Evolutionary conservation across 371 early-diverging fungal genomes (phyloP), one percentile per base, ranked within the genome.

Genomic region (Haplosporangium sp.): DNA sequence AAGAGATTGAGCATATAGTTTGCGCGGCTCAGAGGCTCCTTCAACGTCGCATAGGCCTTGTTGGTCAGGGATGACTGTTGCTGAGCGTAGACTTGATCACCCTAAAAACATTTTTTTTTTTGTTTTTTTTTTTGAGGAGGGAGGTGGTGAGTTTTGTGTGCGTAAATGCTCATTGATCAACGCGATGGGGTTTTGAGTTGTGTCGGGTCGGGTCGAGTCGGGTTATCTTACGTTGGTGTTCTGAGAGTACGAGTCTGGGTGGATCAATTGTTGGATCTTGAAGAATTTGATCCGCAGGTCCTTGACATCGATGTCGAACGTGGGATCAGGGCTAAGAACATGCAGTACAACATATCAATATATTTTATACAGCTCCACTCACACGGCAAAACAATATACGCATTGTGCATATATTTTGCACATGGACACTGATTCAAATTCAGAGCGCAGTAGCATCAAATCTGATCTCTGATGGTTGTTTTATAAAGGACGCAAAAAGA

Each of bases 191-290:
- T 29, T 29, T 29, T 29, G 29, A 29, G 29, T 29, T 29, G 29
- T 2, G 29, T 29, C 29, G 29, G 29, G 29, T 29, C 29, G 29
- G 29, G 29, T 29, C 29, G 29, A 29, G 29, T 29, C 29, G 29
- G 29, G 29, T 29, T 21, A 9, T 12, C 79, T 73, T 83, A 92
- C 94, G 74, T 87, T 85, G 48, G 85, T 84, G 80, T 86, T 88
- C 45, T 88, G 88, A 7, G 93, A 87, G 63, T 86, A 93, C 41
- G 91, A 91, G 77, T 96, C 97, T 8, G 97, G 97, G 81, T 96
- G 97, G 10, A 94, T 93, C 9, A 81, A 83, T 84, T 93, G 94
- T 77, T 96, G 97, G 53, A 95, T 80, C 48, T 61, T 80, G 37
- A 95, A 80, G 74, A 95, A 96, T 42, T 84, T 83, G 58, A 72